A percentile compares a stretch with the other conserved stretches of the same genome.
Evolutionary conservation across 768 basidiomycete genomes (phyloP).

Genomic region (Podaxis sp.): DNA sequence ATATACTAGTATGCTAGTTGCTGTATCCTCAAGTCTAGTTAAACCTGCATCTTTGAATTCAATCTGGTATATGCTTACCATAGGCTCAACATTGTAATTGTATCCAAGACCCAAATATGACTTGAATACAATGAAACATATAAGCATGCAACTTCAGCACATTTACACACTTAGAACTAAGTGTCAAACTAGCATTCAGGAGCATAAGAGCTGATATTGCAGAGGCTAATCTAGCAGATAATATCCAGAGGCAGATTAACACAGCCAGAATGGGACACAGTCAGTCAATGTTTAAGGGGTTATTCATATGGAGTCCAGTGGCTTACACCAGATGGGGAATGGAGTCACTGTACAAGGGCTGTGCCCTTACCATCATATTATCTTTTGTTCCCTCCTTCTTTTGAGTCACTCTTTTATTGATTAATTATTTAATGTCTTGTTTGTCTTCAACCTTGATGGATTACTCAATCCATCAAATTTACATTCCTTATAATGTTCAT

Average conservation of each 20-base stretch:
- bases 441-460: no score
- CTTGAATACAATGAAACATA: no score
- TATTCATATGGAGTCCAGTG: background rate
- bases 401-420: no score
- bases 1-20: conserved; percentile 16
- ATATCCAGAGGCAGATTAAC: background rate
- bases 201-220: background rate
- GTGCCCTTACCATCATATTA: no score
- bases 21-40: conserved; percentile 14
- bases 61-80: no score
- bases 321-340: no score
- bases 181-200: background rate
- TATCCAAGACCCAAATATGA: no score
- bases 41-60: conserved; percentile 13
- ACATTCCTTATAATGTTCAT: no score
- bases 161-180: background rate
- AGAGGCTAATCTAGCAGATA: background rate
- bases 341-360: no score
- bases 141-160: background rate
- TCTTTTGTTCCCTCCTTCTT: no score
- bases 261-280: background rate
- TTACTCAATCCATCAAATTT: no score
- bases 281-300: background rate
- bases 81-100: background rate
- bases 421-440: no score